Evolutionary conservation across 2,329 filamentous ascomycete species (phyloP).

Genomic region (Cordyceps cateniannulata): DNA sequence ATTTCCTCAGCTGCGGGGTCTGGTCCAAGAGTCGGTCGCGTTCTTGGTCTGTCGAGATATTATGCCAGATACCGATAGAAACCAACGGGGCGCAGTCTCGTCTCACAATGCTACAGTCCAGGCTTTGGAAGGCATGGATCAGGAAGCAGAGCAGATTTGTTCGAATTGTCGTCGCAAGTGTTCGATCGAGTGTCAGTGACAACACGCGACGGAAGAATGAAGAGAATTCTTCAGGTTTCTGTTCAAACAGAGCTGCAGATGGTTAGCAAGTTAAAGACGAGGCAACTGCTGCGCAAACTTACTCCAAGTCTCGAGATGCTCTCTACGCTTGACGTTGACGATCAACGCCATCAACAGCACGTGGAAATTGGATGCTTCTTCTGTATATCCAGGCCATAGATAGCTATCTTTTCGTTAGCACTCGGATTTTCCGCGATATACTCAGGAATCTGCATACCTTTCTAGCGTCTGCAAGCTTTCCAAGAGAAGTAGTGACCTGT

Average conservation of each 20-base stretch:
- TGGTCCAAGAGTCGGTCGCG: constrained; percentile 69
- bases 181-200: constrained; percentile 72
- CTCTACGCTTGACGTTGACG: constrained; percentile 79
- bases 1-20: constrained; percentile 70
- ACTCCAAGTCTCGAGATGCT: constrained; percentile 85
- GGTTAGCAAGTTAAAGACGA: constrained; percentile 16
- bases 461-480: constrained; percentile 90
- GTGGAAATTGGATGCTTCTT: constrained; percentile 86
- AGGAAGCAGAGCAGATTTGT: constrained; percentile 85
- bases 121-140: constrained; percentile 85
- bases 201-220: constrained; percentile 82
- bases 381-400: constrained; percentile 87
- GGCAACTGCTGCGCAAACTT: constrained; percentile 22
- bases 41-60: constrained; percentile 70
- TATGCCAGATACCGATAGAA: constrained; percentile 93
- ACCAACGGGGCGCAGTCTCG: constrained; percentile 96
- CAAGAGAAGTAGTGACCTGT: constrained; percentile 70
- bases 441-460: constrained; percentile 43
- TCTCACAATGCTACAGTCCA: constrained; percentile 81
- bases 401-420: constrained; percentile 51
- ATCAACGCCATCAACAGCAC: constrained; percentile 81
- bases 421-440: neutral
- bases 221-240: constrained; percentile 76
- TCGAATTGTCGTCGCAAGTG: constrained; percentile 59
- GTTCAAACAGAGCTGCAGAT: constrained; percentile 61